Conservation (phyloP, 768 basidiomycete genomes). For the Cyclocybe cylindracea region DNA sequence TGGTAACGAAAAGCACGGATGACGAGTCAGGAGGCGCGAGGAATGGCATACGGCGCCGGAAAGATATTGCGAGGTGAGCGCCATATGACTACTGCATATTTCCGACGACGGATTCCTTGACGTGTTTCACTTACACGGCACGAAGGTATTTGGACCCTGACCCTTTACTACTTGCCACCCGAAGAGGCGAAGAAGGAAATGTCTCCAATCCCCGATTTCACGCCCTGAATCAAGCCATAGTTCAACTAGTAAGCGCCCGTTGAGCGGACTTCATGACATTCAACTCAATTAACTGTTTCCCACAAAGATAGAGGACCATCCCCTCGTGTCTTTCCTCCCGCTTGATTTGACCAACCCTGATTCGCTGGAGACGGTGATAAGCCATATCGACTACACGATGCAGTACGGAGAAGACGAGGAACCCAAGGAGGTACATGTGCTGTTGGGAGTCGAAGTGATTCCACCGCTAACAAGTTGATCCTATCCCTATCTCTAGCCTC, state of each 20-base stretch:
- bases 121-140: background rate
- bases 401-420: conserved; percentile 99
- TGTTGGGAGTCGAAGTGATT: conserved; percentile 6
- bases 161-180: conserved; percentile 76
- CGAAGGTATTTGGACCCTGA: conserved; percentile 92
- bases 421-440: conserved; percentile 76
- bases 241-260: conserved; percentile 72
- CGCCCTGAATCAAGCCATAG: conserved; percentile 91
- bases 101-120: background rate
- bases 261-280: background rate
- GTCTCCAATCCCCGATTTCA: conserved; percentile 81
- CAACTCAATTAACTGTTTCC: conserved; percentile 1
- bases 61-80: conserved; percentile 81
- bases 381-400: conserved; percentile 97
- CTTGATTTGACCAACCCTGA: conserved; percentile 89
- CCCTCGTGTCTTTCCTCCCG: conserved; percentile 94
- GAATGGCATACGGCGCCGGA: conserved; percentile 71
- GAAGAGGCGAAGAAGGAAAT: conserved; percentile 57
- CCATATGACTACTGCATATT: background rate
- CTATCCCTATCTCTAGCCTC: conserved; percentile 54
- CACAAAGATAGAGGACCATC: conserved; percentile 93
- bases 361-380: conserved; percentile 86
- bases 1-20: conserved; percentile 71
- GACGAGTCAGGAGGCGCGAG: conserved; percentile 60
- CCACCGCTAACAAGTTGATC: conserved; percentile 13